Conservation (phyloP, 2,329 filamentous ascomycete genomes). For the Mariannaea elegans region DNA sequence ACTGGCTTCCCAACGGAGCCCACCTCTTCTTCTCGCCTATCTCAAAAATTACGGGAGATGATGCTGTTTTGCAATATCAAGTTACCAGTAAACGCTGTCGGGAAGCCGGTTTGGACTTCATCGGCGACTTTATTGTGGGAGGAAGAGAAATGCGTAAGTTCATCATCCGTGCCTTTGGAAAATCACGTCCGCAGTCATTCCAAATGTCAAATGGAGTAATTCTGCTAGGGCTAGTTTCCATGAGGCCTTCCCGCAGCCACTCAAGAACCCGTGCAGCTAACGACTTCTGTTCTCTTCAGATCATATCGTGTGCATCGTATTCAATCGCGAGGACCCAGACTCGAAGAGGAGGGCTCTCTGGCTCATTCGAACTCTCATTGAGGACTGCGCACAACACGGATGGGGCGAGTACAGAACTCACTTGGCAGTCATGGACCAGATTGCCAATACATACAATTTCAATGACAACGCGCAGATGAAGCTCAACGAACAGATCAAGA, state of each 20-base stretch:
- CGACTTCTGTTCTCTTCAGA: too few species aligned
- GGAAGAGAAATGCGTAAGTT: too few species aligned
- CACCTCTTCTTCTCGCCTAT: slow-evolving; percentile 37
- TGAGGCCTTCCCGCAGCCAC: too few species aligned
- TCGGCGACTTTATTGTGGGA: too few species aligned
- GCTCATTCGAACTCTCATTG: slow-evolving; percentile 48
- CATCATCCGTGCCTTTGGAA: too few species aligned
- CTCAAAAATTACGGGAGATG: slow-evolving; percentile 28
- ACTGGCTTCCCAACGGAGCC: slow-evolving; percentile 32
- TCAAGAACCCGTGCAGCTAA: too few species aligned
- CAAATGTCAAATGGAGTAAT: too few species aligned
- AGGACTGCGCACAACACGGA: slow-evolving; percentile 51
- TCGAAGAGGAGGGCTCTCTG: slow-evolving; percentile 44
- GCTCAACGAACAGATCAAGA: slow-evolving; percentile 55
- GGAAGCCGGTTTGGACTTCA: too few species aligned
- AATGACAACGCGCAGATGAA: slow-evolving; percentile 52
- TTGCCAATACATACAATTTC: slow-evolving; percentile 56
- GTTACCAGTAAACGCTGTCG: slow-evolving; percentile 9
- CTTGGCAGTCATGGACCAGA: slow-evolving; percentile 56
- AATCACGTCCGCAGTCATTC: too few species aligned
- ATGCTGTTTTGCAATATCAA: slow-evolving; percentile 20
- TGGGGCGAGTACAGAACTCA: slow-evolving; percentile 59
- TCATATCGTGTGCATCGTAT: slow-evolving; percentile 61
- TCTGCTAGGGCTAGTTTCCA: too few species aligned
- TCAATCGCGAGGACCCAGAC: slow-evolving; percentile 53